A percentile compares a stretch with the other conserved stretches of the same genome.
Conservation (phyloP, 495 filamentous ascomycete species). For the Penicillium samsonianum region DNA sequence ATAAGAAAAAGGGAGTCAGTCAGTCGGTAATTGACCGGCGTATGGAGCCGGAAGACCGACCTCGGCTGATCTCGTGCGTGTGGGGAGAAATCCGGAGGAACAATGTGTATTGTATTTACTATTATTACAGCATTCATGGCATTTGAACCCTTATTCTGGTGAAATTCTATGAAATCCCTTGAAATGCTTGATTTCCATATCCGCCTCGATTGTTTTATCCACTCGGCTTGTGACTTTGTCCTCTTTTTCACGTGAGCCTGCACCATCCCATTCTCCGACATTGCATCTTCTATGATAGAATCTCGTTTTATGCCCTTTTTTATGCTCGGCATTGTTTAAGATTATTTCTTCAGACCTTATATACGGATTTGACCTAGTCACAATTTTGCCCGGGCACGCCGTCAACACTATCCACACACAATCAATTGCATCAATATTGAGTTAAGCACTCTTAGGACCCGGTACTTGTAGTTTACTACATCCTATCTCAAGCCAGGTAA, state of each 20-base stretch:
- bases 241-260: background rate
- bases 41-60: slow-evolving; percentile 25
- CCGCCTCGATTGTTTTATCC: too few species aligned
- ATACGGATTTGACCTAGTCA: background rate
- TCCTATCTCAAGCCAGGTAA: background rate
- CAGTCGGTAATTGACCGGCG: slow-evolving; percentile 32
- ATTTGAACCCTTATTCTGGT: background rate
- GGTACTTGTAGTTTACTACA: background rate
- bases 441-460: background rate
- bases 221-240: slow-evolving; percentile 5
- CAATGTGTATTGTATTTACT: background rate
- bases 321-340: background rate
- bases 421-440: background rate
- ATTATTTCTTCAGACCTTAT: background rate
- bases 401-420: background rate
- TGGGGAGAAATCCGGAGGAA: slow-evolving; percentile 20
- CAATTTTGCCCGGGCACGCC: background rate
- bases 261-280: slow-evolving; percentile 1
- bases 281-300: background rate
- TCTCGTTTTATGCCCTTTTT: background rate
- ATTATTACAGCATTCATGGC: background rate
- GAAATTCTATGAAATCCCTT: background rate
- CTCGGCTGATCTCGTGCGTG: slow-evolving; percentile 47
- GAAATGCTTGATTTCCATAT: slow-evolving; percentile 3
- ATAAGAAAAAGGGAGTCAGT: slow-evolving; percentile 1